Evolutionary conservation across 371 early-diverging fungal genomes (phyloP).

Genomic region (Fennellomyces sp.): DNA sequence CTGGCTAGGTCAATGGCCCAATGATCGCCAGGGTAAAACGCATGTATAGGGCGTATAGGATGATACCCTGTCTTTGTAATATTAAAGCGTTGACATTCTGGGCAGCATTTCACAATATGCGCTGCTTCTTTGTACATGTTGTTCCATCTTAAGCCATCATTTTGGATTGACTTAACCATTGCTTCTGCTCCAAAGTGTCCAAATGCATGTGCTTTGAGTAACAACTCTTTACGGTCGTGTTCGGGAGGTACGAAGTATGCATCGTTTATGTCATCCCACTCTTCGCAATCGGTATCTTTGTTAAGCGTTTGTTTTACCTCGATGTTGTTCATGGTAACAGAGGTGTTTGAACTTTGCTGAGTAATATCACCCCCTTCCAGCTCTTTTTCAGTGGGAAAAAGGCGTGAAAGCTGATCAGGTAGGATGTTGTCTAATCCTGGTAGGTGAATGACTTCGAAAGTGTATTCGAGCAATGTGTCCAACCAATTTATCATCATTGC

Average conservation of each 20-base stretch:
- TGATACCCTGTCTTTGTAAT: conserved; percentile 14
- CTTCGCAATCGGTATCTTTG: neutral
- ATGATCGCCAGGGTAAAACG: conserved; percentile 24
- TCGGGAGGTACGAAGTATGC: neutral
- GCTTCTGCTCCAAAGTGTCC: conserved; percentile 26
- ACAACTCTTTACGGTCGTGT: conserved; percentile 7
- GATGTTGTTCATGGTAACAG: neutral
- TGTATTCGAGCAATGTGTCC: conserved; percentile 21
- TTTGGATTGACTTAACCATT: conserved; percentile 7
- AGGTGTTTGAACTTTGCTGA: no score
- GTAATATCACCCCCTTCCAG: conserved; percentile 19
- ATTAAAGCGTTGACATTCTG: conserved; percentile 17
- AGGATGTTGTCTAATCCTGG: conserved; percentile 26
- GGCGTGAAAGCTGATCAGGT: conserved; percentile 20
- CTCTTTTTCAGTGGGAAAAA: conserved; percentile 15
- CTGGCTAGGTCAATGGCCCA: conserved; percentile 31
- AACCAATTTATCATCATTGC: conserved; percentile 30
- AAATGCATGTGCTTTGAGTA: conserved; percentile 12
- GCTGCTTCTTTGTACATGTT: conserved; percentile 17
- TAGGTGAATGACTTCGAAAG: conserved; percentile 23
- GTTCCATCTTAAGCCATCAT: conserved; percentile 14
- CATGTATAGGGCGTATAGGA: conserved; percentile 18
- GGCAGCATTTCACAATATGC: conserved; percentile 13
- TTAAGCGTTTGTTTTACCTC: neutral
- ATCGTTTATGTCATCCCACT: neutral